phyloP scores from a whole-genome alignment of 768 basidiomycete species.

The Tulasnella sp. region DNA sequence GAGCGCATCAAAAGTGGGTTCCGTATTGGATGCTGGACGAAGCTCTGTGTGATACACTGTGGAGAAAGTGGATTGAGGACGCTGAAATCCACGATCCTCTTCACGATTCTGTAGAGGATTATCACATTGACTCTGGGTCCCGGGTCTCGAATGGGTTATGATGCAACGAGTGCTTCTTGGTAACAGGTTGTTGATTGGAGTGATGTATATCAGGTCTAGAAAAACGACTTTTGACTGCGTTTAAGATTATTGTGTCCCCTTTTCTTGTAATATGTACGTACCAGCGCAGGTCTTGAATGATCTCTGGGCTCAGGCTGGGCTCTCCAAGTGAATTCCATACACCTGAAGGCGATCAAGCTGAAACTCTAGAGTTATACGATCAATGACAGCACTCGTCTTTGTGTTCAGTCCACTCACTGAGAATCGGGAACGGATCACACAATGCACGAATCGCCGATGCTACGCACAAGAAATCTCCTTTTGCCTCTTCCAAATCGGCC shows the following conservation, averaged over 20 bases:
- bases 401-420: not conserved
- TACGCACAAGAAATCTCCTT: conserved; percentile 5
- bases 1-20: not conserved
- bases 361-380: conserved; percentile 1
- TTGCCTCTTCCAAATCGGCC: not conserved
- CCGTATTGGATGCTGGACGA: conserved; percentile 6
- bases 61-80: conserved; percentile 7
- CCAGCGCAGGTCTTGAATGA: no score
- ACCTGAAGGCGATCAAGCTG: conserved; percentile 10
- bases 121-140: no score
- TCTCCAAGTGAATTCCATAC: conserved; percentile 11
- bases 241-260: no score
- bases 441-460: conserved; percentile 2
- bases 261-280: no score
- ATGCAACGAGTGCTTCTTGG: no score
- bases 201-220: no score
- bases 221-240: no score
- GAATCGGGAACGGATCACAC: conserved; percentile 5
- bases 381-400: not conserved
- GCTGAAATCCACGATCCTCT: not conserved
- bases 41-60: not conserved
- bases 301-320: no score
- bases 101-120: no score
- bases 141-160: no score
- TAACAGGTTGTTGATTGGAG: no score